Base-by-base conservation (phyloP, 768 basidiomycete species). In the Mycena alexandri region DNA sequence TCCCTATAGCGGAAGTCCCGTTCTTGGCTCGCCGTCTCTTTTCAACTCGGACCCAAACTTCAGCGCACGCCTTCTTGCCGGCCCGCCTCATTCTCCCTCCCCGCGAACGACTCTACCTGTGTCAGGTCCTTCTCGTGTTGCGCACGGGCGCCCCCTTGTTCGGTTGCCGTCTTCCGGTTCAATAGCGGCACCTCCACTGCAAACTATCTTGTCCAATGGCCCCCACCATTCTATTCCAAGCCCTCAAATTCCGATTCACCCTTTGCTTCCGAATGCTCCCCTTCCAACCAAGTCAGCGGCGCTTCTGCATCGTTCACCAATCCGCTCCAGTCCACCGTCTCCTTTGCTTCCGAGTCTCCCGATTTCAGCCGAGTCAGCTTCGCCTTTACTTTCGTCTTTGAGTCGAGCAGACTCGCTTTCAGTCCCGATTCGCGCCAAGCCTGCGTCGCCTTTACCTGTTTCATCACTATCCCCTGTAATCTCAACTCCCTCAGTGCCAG, bases 181-280 rank as follows among this genome's bases (percentile, higher is more conserved):
- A 58, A 33, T 46, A 16, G 34, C 44, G 24, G 13, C 38, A 38
- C 41, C n/a, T 51, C 44, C 56, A 58, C 41, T 10, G 16, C 56
- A 48, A 65, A 57, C 47, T 64, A 57, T 57, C 22, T 13, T 43
- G 21, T 63, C 33, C 44, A 22, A 52, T n/a, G 43, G 17, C 10
- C 24, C 36, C 34, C 7, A 22, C 19, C 21, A 22, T 5, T 17
- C 53, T 63, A 41, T 57, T 24, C 24, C 19, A 25, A 8, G 21
- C 17, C 46, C 46, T n/a, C 34, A 56, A 55, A 24, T 21, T n/a
- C 29, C 29, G 29, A 6, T 6, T 29, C 29, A 29, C 29, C 29
- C 29, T 29, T 29, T 29, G 29, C 29, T 29, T 29, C 29, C 29
- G 29, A 6, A 6, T 29, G 3, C 9, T 38, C 5, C 38, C 38